Base-by-base conservation (phyloP, 2,329 filamentous ascomycete genomes). In the Diaporthe citrichinensis region DNA sequence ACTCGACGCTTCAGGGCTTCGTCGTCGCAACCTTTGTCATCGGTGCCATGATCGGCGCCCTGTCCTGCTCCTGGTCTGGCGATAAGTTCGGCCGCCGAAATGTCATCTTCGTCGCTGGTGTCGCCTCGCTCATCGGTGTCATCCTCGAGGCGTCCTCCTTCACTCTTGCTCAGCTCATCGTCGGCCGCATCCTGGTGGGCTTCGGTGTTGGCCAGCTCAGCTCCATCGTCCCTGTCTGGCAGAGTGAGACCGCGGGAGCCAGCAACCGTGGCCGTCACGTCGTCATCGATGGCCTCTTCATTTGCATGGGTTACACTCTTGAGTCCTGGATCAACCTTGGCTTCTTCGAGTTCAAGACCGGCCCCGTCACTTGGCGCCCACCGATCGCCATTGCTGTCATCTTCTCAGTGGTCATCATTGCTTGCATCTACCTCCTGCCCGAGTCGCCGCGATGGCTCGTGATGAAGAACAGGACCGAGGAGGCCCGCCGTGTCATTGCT, bases 161-260 rank as follows among this genome's bases (percentile, higher is more conserved):
- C 79, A 73, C 79, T 4, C 83, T 89, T 6, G 79, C 85, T 1
- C 88, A 90, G 76, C 82, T 90, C 65, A 88, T 90, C 68, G 83
- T 88, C 49, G 87, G 87, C 23, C 85, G 88, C 73, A 78, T 90
- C 25, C 82, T 90, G 23, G 87, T 87, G 28, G 88, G 89, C 44
- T 83, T 89, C 73, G 89, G 88, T 79, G 78, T 83, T 73, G 67
- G 82, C 55, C 79, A 67, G 71, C 78, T 88, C 86, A 89, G 23
- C 85, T 87, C 89, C 88, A 91, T 74, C 85, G 86, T 78, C 36
- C 80, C 79, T 2, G 78, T 78, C 34, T 79, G 78, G 79, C 80
- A 81, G 72, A 78, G 78, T 44, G 80, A 81, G 74, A 78, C 78
- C 3, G 76, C 78, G 17, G 75, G 77, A 12, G 74, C 79, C 25